These are phyloP conservation scores for Vitis rupestris DNA, from an alignment of 164 flowering plant genomes.

Conservation along the genomic window DNA sequence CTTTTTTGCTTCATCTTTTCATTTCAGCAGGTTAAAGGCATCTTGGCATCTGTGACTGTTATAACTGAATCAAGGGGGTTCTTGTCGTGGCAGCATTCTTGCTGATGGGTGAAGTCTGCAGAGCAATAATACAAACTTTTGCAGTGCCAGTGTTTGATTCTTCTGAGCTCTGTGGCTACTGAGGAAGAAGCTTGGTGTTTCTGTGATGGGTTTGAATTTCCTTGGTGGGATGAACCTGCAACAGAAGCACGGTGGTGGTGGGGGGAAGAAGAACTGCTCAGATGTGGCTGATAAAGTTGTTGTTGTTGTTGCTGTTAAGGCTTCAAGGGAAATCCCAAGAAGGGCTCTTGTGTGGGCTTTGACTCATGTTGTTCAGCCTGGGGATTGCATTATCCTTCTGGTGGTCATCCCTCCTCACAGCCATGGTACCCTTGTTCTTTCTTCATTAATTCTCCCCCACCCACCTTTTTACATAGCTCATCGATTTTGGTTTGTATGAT, in stretches of 20 bases:
- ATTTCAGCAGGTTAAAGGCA: no score
- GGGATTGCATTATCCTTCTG: slow-evolving; percentile 43
- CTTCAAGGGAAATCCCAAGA: slow-evolving; percentile 41
- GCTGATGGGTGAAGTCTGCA: no score
- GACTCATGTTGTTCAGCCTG: slow-evolving; percentile 58
- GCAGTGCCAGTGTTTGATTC: no score
- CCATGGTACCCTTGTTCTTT: slow-evolving; percentile 25
- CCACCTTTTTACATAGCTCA: not conserved
- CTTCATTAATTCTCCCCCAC: not conserved
- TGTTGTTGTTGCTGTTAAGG: slow-evolving; percentile 52
- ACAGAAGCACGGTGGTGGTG: slow-evolving; percentile 11
- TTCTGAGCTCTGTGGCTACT: no score
- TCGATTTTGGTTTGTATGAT: not conserved
- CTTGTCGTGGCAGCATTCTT: no score
- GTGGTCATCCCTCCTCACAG: slow-evolving; percentile 36
- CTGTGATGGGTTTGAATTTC: not conserved
- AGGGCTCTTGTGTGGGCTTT: slow-evolving; percentile 49
- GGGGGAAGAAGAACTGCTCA: not conserved
- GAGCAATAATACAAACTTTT: no score
- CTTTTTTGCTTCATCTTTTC: no score
- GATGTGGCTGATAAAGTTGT: slow-evolving; percentile 27
- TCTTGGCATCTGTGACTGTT: no score
- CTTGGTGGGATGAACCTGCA: slow-evolving; percentile 21
- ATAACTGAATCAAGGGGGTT: no score
- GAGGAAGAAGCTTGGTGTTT: no score